A percentile compares a stretch with the other conserved stretches of the same genome.
These are phyloP conservation scores for Mucor plumbeus DNA, from an alignment of 371 early-diverging fungal genomes.

Conservation along the genomic window DNA sequence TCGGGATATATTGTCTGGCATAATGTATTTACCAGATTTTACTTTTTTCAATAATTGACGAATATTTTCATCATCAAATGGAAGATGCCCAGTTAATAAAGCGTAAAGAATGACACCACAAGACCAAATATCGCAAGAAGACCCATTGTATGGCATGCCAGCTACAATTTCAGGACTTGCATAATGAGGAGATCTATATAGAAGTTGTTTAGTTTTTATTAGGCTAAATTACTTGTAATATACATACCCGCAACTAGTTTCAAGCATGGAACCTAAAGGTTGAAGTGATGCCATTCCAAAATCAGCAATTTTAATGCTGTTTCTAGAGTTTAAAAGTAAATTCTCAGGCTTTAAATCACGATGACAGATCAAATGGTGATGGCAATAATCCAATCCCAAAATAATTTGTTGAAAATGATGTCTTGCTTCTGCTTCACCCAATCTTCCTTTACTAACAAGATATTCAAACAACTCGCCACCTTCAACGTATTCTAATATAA, in stretches of 20 bases:
- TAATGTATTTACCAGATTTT: conserved; percentile 51
- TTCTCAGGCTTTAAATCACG: conserved; percentile 98
- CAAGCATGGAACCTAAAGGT: conserved; percentile 72
- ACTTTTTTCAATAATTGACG: conserved; percentile 78
- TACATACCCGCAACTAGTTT: conserved; percentile 78
- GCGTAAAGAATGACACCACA: conserved; percentile 81
- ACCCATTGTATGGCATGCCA: conserved; percentile 75
- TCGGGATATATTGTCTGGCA: conserved; percentile 73
- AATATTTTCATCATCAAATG: conserved; percentile 83
- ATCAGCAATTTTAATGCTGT: conserved; percentile 84
- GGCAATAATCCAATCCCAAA: conserved; percentile 93
- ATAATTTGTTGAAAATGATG: conserved; percentile 96
- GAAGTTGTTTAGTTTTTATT: not conserved
- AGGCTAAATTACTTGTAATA: not conserved
- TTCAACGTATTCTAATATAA: conserved; percentile 55
- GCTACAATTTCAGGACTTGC: conserved; percentile 94
- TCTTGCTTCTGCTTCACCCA: conserved; percentile 84
- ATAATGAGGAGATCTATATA: conserved; percentile 84
- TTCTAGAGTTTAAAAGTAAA: conserved; percentile 83
- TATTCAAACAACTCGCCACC: conserved; percentile 60
- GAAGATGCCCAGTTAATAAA: conserved; percentile 77
- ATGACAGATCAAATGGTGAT: conserved; percentile 73
- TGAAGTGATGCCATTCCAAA: conserved; percentile 88
- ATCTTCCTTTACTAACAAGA: conserved; percentile 50
- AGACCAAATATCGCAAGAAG: conserved; percentile 82